Evolutionary conservation across 2,329 filamentous ascomycete species (phyloP), one percentile per base, ranked within the genome.

Genomic region (Fusarium hostae): DNA sequence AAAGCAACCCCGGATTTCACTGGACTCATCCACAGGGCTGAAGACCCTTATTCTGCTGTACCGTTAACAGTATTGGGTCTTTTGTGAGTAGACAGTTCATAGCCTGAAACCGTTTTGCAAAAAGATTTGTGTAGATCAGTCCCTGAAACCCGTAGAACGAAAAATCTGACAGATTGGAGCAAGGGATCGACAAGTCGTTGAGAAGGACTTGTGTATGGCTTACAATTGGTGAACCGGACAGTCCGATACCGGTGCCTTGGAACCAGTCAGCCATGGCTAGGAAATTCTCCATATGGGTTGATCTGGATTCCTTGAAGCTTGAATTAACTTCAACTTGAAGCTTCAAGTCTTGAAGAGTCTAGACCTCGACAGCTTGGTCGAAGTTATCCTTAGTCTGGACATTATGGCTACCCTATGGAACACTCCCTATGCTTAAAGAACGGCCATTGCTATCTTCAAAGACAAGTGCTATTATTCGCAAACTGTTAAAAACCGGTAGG

Each of bases 1-100:
- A 64, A 66, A 63, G 52, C 32, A 37, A 63, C 70, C 70, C 70
- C 70, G 37, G 70, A 73, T 72, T 72, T 41, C 5, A 48, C 20
- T 57, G 50, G 40, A 40, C 41, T 64, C 58, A 68, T 64, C 55
- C 50, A 28, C 66, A 69, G 63, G 66, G 43, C 65, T 28, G 18
- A 40, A 52, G 45, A 50, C 63, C 51, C 35, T 55, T 34, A 47
- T 30, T 37, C 20, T 16, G 24, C 22, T 15, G 18, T 28, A n/a
- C 12, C 10, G n/a, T 16, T 9, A 8, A 16, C 13, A 40, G 2
- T 4, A 26, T 26, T 12, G 6, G 6, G 11, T 9, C 7, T 7
- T 39, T 4, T 9, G 20, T 15, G 22, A n/a, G 13, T 52, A 5
- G 18, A 39, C 9, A 4, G 18, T n/a, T 2, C 13, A 12, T 8